Evolutionary conservation across 306 rosid genomes (phyloP), one percentile per base, ranked within the genome.

Genomic region (Spatholobus suberectus): DNA sequence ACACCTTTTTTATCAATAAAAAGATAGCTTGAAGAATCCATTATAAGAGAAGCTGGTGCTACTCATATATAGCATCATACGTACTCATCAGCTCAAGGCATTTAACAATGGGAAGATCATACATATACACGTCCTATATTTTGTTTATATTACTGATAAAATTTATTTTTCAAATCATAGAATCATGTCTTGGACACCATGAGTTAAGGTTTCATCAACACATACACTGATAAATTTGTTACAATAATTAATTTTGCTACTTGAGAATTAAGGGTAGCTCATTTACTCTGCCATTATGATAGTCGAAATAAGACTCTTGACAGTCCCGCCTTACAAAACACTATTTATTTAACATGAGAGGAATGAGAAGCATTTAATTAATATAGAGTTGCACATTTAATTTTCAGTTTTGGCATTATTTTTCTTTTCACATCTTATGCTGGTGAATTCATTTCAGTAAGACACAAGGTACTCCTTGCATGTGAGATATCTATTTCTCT

Each of bases 381-480:
- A 14, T 23, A 18, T 20, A 27, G 21, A 37, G 37, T 13, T 73
- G 44, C 57, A 18, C 47, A 54, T 38, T 38, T 15, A 15, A 51
- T 52, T 66, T 55, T 9, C 24, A 12, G 18, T 26, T 66, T 18
- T 8, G 10, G 1, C 70, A 38, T 15, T 43, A 0, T 51, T 35
- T 6, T 35, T 1, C 4, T 55, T 32, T 43, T 65, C 26, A 54
- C 41, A 24, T 34, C 21, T 44, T n/a, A 10, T 41, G 26, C 21
- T 11, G 51, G 35, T 66, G 84, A 57, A 66, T 74, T 74, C 84
- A 75, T 66, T 43, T 69, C 80, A 40, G 79, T 41, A 47, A 51
- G 77, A 86, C 73, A 74, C 15, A 58, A 47, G 41, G 85, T 14
- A 67, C 70, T 27, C 8, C 49, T 73, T 63, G 66, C 86, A 82